Conservation (phyloP, 1,284 basidiomycete genomes). For the Cryptococcus sp. region DNA sequence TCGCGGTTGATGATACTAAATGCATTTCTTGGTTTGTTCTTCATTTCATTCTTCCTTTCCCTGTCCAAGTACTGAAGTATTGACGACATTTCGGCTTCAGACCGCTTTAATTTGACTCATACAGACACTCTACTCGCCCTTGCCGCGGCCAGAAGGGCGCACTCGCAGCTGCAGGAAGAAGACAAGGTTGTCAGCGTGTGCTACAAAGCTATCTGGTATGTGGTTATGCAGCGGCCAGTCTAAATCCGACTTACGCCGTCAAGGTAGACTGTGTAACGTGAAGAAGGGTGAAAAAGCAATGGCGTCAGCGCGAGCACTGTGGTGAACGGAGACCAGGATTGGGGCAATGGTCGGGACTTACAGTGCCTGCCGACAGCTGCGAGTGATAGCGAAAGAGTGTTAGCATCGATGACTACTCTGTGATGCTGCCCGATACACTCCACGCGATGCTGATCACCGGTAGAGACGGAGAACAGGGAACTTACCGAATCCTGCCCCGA, state of each 20-base stretch:
- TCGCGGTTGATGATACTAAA: no score
- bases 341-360: constrained; percentile 6
- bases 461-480: no score
- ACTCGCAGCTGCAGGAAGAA: constrained; percentile 16
- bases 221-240: not conserved
- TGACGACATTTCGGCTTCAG: no score
- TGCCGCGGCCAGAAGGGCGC: constrained; percentile 5
- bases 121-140: not conserved
- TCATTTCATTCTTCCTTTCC: no score
- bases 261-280: constrained; percentile 24
- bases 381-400: not conserved
- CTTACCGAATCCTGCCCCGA: constrained; percentile 46
- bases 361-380: constrained; percentile 32
- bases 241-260: constrained; percentile 25
- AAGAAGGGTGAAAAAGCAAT: not conserved
- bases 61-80: no score
- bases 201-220: not conserved
- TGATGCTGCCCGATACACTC: no score
- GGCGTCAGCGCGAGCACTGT: not conserved
- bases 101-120: no score
- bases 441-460: no score
- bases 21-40: no score
- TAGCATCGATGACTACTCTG: not conserved
- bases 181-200: constrained; percentile 1
- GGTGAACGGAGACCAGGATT: not conserved